These are phyloP conservation scores for Rhizoctonia solani DNA, from an alignment of 1,284 basidiomycete genomes.

Conservation along the genomic window DNA sequence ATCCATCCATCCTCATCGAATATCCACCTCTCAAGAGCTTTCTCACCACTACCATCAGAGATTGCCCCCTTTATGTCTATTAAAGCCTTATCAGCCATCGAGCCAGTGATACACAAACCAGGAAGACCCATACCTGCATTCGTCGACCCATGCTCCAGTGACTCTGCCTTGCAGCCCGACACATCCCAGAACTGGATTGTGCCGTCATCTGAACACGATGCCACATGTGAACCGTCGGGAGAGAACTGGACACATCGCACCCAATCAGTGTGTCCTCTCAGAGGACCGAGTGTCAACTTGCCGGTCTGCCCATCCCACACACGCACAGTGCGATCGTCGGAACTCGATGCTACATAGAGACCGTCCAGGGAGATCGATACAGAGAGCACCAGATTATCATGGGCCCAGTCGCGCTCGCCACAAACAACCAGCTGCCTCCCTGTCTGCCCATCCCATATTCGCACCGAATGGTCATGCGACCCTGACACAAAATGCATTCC, in stretches of 20 bases:
- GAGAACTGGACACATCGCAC: neutral
- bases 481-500: conserved; percentile 8
- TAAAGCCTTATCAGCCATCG: neutral
- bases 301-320: neutral
- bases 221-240: neutral
- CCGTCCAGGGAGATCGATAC: too few relatives aligned
- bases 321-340: too few relatives aligned
- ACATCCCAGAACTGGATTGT: conserved; percentile 11
- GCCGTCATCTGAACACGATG: neutral
- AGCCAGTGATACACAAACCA: too few relatives aligned
- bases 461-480: neutral
- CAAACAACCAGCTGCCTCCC: too few relatives aligned
- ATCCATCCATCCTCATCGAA: neutral
- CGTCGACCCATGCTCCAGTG: too few relatives aligned
- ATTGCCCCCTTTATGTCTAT: neutral
- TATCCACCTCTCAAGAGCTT: neutral
- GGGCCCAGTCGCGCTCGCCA: too few relatives aligned
- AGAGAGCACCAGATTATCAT: too few relatives aligned
- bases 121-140: too few relatives aligned
- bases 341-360: too few relatives aligned
- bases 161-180: neutral
- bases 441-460: too few relatives aligned
- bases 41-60: neutral
- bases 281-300: neutral
- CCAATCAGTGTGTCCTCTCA: neutral